Percentiles rank a stretch among this genome's conserved stretches.
Conservation (phyloP, 371 early-diverging fungal species). For the Mortierella sp. region DNA sequence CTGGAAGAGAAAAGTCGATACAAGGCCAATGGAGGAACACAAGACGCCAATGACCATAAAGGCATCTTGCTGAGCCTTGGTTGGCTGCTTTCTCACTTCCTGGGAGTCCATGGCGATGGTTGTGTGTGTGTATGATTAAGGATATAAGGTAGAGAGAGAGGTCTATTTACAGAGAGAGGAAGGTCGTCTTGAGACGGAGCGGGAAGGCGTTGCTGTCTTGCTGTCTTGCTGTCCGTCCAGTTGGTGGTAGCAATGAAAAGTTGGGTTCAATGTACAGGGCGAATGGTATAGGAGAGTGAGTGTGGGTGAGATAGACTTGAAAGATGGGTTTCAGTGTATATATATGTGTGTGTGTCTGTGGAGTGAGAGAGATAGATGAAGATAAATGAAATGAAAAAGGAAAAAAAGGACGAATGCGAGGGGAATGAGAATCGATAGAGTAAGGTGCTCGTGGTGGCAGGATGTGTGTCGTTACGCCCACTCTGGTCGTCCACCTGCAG, state of each 20-base stretch:
- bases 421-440: slow-evolving; percentile 1
- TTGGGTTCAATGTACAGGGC: not conserved
- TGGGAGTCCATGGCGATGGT: no score
- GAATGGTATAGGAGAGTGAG: not conserved
- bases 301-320: no score
- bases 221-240: not conserved
- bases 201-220: not conserved
- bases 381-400: not conserved
- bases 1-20: slow-evolving; percentile 45
- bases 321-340: not conserved
- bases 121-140: not conserved
- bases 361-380: not conserved
- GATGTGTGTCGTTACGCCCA: not conserved
- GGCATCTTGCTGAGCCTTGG: not conserved
- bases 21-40: slow-evolving; percentile 15
- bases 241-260: not conserved
- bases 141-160: not conserved
- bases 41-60: slow-evolving; percentile 22
- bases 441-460: not conserved
- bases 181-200: not conserved
- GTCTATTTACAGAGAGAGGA: not conserved
- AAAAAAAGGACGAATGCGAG: not conserved
- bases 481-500: slow-evolving; percentile 1
- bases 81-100: not conserved
- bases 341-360: no score